phyloP scores from a whole-genome alignment of 2,329 filamentous ascomycete genomes.

The Fusarium siculi region DNA sequence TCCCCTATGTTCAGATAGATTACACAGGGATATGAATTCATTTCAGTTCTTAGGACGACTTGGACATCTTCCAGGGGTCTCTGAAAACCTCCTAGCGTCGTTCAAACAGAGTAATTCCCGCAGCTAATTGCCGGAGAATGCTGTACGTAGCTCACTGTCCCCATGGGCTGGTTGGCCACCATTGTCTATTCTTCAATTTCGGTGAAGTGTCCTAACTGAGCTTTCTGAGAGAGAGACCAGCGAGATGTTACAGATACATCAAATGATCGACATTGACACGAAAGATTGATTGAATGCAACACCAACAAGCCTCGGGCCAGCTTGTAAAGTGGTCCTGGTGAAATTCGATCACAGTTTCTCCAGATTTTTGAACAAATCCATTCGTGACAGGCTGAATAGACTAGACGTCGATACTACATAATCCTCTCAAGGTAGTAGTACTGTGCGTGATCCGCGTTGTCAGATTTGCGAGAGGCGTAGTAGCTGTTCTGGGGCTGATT shows the following conservation, averaged over 20 bases:
- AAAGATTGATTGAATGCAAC: slow-evolving; percentile 8
- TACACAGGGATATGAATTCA: slow-evolving; percentile 24
- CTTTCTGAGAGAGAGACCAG: neutral
- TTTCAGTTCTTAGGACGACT: slow-evolving; percentile 32
- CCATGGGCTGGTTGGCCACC: neutral
- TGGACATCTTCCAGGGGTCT: slow-evolving; percentile 22
- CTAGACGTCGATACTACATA: neutral
- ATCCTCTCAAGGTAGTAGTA: neutral
- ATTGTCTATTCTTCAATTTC: slow-evolving; percentile 13
- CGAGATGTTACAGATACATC: neutral
- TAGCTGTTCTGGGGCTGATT: slow-evolving; percentile 2
- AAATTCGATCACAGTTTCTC: slow-evolving; percentile 25
- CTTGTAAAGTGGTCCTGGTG: neutral
- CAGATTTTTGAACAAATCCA: slow-evolving; percentile 16
- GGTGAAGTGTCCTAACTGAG: neutral
- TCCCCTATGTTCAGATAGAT: slow-evolving; percentile 27
- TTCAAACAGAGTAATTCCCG: slow-evolving; percentile 13
- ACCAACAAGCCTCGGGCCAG: neutral
- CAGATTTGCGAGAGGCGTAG: slow-evolving; percentile 10
- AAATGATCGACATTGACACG: slow-evolving; percentile 13
- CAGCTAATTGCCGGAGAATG: slow-evolving; percentile 15
- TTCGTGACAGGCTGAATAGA: neutral
- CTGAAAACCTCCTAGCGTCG: slow-evolving; percentile 7
- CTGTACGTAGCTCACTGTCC: neutral
- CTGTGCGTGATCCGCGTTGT: slow-evolving; percentile 6